phyloP scores from a whole-genome alignment of 257 asterid species.

The Plectranthus barbatus region DNA sequence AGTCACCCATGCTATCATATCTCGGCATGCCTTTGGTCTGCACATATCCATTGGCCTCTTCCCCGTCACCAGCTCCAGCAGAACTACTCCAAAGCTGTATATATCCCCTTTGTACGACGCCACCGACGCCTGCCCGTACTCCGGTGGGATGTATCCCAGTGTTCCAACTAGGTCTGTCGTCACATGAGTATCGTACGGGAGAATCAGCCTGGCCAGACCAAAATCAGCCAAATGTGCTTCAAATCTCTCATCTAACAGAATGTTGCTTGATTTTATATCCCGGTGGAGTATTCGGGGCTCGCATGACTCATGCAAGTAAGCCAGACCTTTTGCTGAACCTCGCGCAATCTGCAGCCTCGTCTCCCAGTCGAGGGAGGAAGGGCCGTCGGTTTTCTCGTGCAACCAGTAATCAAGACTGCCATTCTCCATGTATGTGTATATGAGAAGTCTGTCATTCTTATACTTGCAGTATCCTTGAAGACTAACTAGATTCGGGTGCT shows the following conservation, averaged over 20 bases:
- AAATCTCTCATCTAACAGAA: conserved; percentile 51
- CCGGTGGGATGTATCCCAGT: conserved; percentile 91
- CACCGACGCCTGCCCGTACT: conserved; percentile 67
- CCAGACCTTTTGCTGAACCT: conserved; percentile 72
- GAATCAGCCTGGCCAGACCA: conserved; percentile 77
- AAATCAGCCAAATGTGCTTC: conserved; percentile 82
- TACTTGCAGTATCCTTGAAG: conserved; percentile 73
- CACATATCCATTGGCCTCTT: conserved; percentile 84
- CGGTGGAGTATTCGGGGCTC: conserved; percentile 77
- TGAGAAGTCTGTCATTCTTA: conserved; percentile 53
- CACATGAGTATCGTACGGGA: conserved; percentile 73
- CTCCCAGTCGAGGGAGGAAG: conserved; percentile 57
- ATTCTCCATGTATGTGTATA: conserved; percentile 82
- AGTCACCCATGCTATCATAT: conserved; percentile 60
- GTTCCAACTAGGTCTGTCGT: conserved; percentile 84
- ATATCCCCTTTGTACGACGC: conserved; percentile 82
- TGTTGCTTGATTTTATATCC: conserved; percentile 78
- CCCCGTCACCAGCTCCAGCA: conserved; percentile 82
- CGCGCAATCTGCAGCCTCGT: conserved; percentile 50
- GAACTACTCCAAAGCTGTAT: conserved; percentile 86
- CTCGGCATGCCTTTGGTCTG: conserved; percentile 52
- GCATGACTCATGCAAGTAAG: conserved; percentile 66
- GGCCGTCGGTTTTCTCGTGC: conserved; percentile 60
- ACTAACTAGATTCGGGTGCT: conserved; percentile 66
- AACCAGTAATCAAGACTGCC: conserved; percentile 86